Evolutionary conservation across 2,329 filamentous ascomycete species (phyloP).

Genomic region (Knufia fluminis): DNA sequence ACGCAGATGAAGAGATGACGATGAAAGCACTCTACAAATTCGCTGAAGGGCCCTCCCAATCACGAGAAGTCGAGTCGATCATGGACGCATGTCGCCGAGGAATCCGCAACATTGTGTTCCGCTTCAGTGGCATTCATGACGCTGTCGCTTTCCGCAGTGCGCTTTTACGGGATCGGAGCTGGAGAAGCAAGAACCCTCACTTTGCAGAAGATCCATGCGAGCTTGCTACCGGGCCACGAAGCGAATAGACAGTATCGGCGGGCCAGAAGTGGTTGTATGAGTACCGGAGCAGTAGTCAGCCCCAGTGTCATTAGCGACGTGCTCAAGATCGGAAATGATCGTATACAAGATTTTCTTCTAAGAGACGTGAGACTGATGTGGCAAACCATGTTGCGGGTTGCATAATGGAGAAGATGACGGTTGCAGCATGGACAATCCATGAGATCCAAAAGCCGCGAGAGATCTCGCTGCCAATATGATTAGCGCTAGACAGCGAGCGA

Average conservation of each 20-base stretch:
- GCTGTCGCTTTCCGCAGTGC: conserved; percentile 37
- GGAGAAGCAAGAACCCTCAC: conserved; percentile 37
- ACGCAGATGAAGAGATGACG: conserved; percentile 32
- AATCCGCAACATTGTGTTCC: conserved; percentile 40
- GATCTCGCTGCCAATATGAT: no score
- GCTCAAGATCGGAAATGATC: no score
- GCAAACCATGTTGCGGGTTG: no score
- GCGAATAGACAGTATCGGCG: not conserved
- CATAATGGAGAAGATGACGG: no score
- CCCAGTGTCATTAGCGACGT: no score
- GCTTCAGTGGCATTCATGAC: conserved; percentile 39
- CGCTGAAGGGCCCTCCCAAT: conserved; percentile 28
- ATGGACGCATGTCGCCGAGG: conserved; percentile 33
- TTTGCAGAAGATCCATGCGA: conserved; percentile 35
- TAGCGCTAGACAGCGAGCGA: no score
- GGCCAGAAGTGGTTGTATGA: not conserved
- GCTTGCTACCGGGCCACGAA: not conserved
- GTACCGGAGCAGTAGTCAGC: no score
- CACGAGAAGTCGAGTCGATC: conserved; percentile 38
- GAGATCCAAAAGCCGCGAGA: no score
- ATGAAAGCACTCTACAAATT: conserved; percentile 31
- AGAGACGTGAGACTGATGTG: no score
- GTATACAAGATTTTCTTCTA: no score
- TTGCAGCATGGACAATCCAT: no score
- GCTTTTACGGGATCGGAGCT: conserved; percentile 33